These are phyloP conservation scores for Penicillium cosmopolitanum DNA, from an alignment of 495 filamentous ascomycete species.

Conservation along the genomic window DNA sequence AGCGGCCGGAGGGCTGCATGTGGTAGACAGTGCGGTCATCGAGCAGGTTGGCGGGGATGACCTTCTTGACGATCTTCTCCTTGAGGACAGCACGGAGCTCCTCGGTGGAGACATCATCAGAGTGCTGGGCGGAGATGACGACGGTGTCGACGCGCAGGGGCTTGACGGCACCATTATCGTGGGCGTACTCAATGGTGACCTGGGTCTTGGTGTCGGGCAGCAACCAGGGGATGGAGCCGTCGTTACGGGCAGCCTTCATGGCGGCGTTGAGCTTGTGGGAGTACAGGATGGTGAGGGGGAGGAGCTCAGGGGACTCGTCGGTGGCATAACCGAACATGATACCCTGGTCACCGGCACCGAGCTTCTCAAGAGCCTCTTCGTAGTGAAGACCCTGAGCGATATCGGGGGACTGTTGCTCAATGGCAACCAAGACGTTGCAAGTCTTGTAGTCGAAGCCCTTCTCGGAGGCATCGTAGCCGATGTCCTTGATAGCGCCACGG, in stretches of 20 bases:
- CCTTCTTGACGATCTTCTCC: slow-evolving; percentile 95
- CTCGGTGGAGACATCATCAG: slow-evolving; percentile 86
- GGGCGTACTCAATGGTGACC: slow-evolving; percentile 97
- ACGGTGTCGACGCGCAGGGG: slow-evolving; percentile 93
- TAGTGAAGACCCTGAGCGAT: slow-evolving; percentile 98
- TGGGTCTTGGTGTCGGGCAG: slow-evolving; percentile 99
- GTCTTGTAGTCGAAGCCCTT: slow-evolving; percentile 99
- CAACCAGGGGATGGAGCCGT: slow-evolving; percentile 90
- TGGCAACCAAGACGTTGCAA: slow-evolving; percentile 96
- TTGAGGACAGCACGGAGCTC: slow-evolving; percentile 90
- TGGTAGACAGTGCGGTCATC: slow-evolving; percentile 94
- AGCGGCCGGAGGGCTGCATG: slow-evolving; percentile 96
- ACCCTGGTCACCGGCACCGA: slow-evolving; percentile 99
- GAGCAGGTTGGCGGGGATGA: slow-evolving; percentile 89
- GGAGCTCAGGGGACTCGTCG: slow-evolving; percentile 96
- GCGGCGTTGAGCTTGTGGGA: slow-evolving; percentile 94
- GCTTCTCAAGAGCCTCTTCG: slow-evolving; percentile 93
- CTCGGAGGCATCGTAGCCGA: slow-evolving; percentile 93
- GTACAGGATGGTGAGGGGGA: slow-evolving; percentile 89
- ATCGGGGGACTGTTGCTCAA: slow-evolving; percentile 98
- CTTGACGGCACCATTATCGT: slow-evolving; percentile 92
- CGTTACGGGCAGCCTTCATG: slow-evolving; percentile 83
- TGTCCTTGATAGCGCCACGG: slow-evolving; percentile 94
- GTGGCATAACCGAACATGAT: slow-evolving; percentile 99
- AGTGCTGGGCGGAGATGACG: slow-evolving; percentile 95